Evolutionary conservation across 2,329 filamentous ascomycete genomes (phyloP), one percentile per base, ranked within the genome.

Genomic region (Colletotrichum musicola): DNA sequence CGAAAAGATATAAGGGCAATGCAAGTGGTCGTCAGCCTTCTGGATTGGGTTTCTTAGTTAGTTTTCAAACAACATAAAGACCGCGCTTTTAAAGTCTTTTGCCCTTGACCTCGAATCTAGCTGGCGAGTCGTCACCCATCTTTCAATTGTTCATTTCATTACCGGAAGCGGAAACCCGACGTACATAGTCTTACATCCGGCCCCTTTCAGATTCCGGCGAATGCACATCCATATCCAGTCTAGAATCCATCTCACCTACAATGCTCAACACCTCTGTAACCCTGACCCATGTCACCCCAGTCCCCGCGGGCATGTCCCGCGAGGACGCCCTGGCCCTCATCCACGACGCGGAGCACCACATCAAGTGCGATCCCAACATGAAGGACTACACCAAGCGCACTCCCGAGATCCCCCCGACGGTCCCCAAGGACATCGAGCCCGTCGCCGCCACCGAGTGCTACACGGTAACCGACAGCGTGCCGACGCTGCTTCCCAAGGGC

Each of bases 311-410:
- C 35, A 75, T 76, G 44, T 73, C 80, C 42, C 74, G 70, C 14
- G 72, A 78, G 22, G 77, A 79, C 51, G 81, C 77, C n/a, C 73
- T 88, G 38, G 75, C 80, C 30, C 78, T 82, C 61, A 82, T 89
- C 35, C 86, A 86, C 27, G 81, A 86, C 72, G 84, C 87, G 72
- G 80, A 79, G 40, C 84, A 85, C 77, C 85, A 87, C 75, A 79
- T 89, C 53, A 71, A 78, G 49, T 86, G 84, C 77, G 82, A 88
- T 71, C 86, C 87, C 55, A 85, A 87, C 77, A 80, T 85, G 75
- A 73, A 79, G 68, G 78, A 82, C 59, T 73, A 73, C 18, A 75
- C 85, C 49, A 72, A 75, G 12, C 67, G 63, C 38, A 73, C 73
- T 20, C 71, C 74, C 14, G 73, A 76, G 40, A 69, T 77, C 1